Base-by-base conservation (phyloP, 2,329 filamentous ascomycete genomes). In the Aspergillus aculeatus region DNA sequence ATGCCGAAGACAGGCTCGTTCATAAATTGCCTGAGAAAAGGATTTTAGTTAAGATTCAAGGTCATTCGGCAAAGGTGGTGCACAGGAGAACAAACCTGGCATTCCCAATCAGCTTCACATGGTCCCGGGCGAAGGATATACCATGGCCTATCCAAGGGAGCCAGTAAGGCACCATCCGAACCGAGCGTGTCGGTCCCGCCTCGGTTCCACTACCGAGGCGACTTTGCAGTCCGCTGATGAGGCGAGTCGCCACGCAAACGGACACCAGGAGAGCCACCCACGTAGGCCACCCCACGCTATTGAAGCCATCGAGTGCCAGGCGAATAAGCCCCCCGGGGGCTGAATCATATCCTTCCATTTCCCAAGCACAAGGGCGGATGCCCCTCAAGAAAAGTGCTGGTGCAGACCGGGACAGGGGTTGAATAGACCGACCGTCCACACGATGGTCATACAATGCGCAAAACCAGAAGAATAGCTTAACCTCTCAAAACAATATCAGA, bases 131-230 rank as follows among this genome's bases (percentile, higher is more conserved):
- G 64, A 85, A 82, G 21, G 72, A 73, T 47, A 82, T 65, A 6
- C 80, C 76, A 74, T 88, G 83, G 44, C 84, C 83, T 9, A 87
- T 38, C 54, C 82, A 77, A 1, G 86, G 85, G 7, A 88, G 70
- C 82, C 84, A 88, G 71, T 88, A 88, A 29, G 84, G 83, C 23
- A 82, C 64, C 58, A 78, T 71, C 69, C 81, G 81, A 61, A 83
- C 78, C 56, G 72, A 73, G 64, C 69, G 69, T 47, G 70, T 56
- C 38, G 68, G 63, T n/a, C 66, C 66, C n/a, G 66, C 51, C 50
- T 64, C 62, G 35, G 56, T 57, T 21, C 54, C 59, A 53, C 62
- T n/a, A 16, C 53, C 65, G 29, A 67, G 67, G n/a, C 64, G 63
- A 54, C 71, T 74, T 47, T 69, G 71, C 14, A 79, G 35, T 11